These are phyloP conservation scores for Botrytis sinoallii DNA, from an alignment of 2,329 filamentous ascomycete genomes.

Conservation along the genomic window DNA sequence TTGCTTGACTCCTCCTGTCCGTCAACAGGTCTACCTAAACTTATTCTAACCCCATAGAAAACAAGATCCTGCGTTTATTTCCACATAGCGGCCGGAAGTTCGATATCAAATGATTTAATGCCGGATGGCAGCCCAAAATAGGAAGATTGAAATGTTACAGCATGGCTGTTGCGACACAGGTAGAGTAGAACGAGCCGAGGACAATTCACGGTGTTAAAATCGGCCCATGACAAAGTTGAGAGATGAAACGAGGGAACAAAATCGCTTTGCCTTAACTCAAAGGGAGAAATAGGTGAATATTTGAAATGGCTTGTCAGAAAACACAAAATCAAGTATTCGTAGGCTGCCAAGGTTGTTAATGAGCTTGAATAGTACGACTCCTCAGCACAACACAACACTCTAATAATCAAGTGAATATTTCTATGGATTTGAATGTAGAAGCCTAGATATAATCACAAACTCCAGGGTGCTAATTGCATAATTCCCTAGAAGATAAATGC, in stretches of 20 bases:
- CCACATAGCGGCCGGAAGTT: neutral
- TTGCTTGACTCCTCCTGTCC: rapidly evolving
- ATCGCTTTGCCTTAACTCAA: neutral
- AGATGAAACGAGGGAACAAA: neutral
- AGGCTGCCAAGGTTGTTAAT: neutral
- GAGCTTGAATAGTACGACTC: neutral
- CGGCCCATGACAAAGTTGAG: neutral
- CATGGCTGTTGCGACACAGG: neutral
- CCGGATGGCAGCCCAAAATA: neutral
- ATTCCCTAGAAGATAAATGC: neutral
- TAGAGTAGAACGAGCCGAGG: neutral
- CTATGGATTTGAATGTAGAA: neutral
- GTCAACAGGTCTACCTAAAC: neutral
- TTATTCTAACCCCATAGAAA: neutral
- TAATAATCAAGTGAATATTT: neutral
- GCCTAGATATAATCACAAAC: too few relatives aligned
- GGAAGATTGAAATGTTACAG: neutral
- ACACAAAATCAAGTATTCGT: neutral
- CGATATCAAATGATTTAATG: neutral
- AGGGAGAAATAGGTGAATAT: neutral
- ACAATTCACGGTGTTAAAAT: neutral
- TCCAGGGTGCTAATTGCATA: too few relatives aligned
- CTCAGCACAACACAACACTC: neutral
- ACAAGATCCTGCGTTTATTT: neutral
- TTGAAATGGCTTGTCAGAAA: neutral